Base-by-base conservation (phyloP, 331 rosid species). In the Cydonia oblonga region DNA sequence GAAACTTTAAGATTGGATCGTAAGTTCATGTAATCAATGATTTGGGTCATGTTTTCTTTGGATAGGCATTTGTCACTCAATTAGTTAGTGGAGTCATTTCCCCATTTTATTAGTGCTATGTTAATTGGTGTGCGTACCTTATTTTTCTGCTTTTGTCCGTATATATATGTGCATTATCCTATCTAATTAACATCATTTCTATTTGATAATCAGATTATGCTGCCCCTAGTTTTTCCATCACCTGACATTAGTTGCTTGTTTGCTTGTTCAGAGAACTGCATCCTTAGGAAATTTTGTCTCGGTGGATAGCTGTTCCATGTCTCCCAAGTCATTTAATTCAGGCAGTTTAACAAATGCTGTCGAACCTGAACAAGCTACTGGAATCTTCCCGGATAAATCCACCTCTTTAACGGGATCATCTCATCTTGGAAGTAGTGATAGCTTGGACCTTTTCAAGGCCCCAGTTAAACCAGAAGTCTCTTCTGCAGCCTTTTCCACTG, bases 231-330 rank as follows among this genome's bases (percentile, higher is more conserved):
- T 64, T 78, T 68, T 72, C 66, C 29, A 28, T 75, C 65, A 73
- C 25, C 70, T 76, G 19, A 62, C 72, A 69, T 73, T n/a, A 60
- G 64, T 78, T 63, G 49, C 53, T 76, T 38, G 42, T 38, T 38
- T 38, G 42, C 42, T 38, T 68, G 70, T 62, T 68, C 72, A 89
- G 97, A 89, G 91, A 78, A 84, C 82, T 54, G 69, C 79, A 75
- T 87, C 92, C 53, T 63, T 77, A 2, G 81, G 87, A 66, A 86
- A 87, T 73, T 83, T 78, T 54, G 87, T 85, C 57, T 86, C 95
- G 24, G 69, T 71, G 52, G 95, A 79, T 68, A 69, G 90, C 84
- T 79, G 78, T 71, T 76, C 81, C 49, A 28, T 75, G 61, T 72
- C 92, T 74, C 69, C 67, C 16, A 85, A 84, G 66, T 88, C 90